Conservation (phyloP, 441 rosid genomes). For the Brassica balearica region DNA sequence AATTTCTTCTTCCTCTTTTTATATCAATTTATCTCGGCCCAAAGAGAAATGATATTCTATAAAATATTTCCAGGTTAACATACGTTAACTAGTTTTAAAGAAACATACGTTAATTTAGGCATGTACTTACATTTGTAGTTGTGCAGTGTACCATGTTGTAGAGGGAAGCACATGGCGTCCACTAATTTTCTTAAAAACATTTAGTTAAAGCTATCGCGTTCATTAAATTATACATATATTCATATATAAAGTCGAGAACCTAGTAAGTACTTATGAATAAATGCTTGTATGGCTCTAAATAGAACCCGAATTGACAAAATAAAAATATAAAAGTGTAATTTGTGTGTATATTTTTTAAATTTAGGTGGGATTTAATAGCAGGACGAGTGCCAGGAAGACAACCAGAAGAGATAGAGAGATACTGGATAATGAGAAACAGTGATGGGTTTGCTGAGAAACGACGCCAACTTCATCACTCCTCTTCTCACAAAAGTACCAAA, state of each 20-base stretch:
- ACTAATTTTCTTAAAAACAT: conserved; percentile 19
- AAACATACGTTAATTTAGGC: conserved; percentile 6
- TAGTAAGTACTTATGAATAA: conserved; percentile 4
- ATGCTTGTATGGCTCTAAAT: conserved; percentile 19
- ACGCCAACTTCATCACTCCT: conserved; percentile 40
- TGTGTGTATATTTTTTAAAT: background rate
- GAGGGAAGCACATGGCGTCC: conserved; percentile 35
- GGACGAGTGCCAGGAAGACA: conserved; percentile 77
- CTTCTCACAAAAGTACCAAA: conserved; percentile 37
- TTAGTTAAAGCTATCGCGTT: conserved; percentile 13
- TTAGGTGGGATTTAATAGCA: conserved; percentile 87
- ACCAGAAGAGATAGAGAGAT: conserved; percentile 83
- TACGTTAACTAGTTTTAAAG: too few relatives aligned
- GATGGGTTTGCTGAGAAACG: conserved; percentile 55
- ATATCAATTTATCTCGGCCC: background rate
- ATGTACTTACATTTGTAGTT: conserved; percentile 23
- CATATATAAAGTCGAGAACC: background rate
- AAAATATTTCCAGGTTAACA: background rate
- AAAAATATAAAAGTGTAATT: background rate
- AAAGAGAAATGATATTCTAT: background rate
- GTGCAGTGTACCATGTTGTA: conserved; percentile 32
- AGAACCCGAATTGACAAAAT: background rate
- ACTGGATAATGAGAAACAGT: conserved; percentile 78
- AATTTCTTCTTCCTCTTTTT: background rate
- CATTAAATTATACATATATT: conserved; percentile 12